These are phyloP conservation scores for Cyclospora cayetanensis DNA, from an alignment of 169 alveolate genomes.

Conservation along the genomic window DNA sequence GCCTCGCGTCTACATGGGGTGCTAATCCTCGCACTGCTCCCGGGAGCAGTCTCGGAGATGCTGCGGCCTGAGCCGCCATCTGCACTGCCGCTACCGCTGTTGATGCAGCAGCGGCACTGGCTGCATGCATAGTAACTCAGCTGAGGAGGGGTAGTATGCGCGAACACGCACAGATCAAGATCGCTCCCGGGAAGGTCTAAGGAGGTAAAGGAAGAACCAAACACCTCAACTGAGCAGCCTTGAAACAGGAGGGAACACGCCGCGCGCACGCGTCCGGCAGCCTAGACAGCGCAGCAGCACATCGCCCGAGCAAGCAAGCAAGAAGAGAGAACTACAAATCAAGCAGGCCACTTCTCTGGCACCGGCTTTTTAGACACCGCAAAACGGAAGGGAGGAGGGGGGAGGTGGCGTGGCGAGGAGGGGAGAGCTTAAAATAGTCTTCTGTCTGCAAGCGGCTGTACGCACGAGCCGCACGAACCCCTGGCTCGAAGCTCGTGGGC, in stretches of 20 bases:
- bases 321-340: neutral
- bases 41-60: neutral
- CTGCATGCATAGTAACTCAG: neutral
- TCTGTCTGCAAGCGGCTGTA: no score
- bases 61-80: neutral
- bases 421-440: no score
- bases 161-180: slow-evolving; percentile 49
- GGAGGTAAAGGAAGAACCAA: slow-evolving; percentile 19
- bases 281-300: neutral
- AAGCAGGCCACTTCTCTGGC: neutral
- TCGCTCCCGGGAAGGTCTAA: slow-evolving; percentile 12
- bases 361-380: no score
- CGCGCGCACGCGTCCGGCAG: slow-evolving; percentile 40
- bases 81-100: neutral
- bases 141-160: neutral
- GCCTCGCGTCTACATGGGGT: slow-evolving; percentile 14
- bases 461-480: no score
- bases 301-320: neutral
- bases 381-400: no score
- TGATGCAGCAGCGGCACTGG: slow-evolving; percentile 37
- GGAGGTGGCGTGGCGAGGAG: no score
- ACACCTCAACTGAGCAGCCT: neutral
- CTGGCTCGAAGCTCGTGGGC: no score
- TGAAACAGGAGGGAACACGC: neutral
- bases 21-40: neutral